A percentile compares a stretch with the other conserved stretches of the same genome.
Evolutionary conservation across 768 basidiomycete species (phyloP).

Genomic region (Lentinula lateritia): DNA sequence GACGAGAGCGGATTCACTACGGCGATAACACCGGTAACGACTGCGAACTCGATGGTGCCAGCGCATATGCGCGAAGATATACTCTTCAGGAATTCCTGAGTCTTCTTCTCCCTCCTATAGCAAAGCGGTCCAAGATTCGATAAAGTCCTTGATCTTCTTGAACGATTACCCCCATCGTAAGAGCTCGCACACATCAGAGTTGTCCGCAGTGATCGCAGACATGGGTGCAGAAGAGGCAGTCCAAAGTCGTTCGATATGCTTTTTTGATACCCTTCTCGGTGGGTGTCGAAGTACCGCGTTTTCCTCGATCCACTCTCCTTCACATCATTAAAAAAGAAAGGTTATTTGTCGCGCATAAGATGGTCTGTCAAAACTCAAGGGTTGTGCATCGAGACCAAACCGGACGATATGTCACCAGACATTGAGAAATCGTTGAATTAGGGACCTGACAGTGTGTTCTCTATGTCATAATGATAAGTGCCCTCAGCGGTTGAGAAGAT

Average conservation of each 20-base stretch:
- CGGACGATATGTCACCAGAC: neutral
- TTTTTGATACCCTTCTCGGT: neutral
- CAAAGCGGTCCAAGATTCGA: neutral
- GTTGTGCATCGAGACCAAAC: neutral
- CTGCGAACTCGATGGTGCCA: neutral
- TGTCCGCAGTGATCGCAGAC: neutral
- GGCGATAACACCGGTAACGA: neutral
- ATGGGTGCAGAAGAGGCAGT: neutral
- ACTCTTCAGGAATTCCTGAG: neutral
- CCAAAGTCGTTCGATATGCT: neutral
- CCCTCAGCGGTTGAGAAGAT: neutral
- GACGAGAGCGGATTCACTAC: neutral
- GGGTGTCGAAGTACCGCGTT: neutral
- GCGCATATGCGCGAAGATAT: neutral
- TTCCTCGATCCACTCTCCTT: neutral
- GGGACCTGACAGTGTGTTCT: neutral
- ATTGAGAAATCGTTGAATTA: neutral
- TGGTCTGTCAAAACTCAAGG: neutral
- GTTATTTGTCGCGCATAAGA: neutral
- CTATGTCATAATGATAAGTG: neutral
- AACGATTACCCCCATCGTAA: neutral
- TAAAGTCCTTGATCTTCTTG: neutral
- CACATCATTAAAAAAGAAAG: neutral
- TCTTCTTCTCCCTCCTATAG: neutral
- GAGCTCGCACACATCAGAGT: neutral